Conservation (phyloP, 805 yeast genomes). For the Candida chauliodis region DNA sequence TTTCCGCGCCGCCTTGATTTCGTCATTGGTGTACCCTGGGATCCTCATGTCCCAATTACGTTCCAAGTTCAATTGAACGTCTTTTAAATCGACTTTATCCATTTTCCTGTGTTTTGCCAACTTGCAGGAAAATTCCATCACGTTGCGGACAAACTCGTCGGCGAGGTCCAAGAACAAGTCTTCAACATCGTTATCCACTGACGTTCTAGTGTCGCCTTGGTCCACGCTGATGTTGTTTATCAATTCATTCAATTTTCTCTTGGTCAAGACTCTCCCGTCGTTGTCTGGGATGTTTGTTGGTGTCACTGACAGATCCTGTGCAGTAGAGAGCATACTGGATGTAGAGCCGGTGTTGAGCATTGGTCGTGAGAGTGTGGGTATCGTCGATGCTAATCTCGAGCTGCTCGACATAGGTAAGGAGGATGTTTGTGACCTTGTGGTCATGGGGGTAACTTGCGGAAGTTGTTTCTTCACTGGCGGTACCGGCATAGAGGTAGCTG, state of each 20-base stretch:
- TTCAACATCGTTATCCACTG: conserved; percentile 92
- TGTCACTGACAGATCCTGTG: conserved; percentile 17
- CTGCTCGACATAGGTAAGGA: conserved; percentile 6
- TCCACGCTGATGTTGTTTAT: conserved; percentile 78
- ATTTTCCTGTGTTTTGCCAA: conserved; percentile 92
- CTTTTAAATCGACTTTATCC: conserved; percentile 81
- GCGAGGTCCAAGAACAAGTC: conserved; percentile 88
- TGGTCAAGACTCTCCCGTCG: conserved; percentile 79
- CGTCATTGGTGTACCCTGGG: conserved; percentile 92
- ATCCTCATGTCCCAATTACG: conserved; percentile 92
- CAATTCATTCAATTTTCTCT: conserved; percentile 83
- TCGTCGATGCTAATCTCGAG: not conserved
- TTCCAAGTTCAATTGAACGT: conserved; percentile 86
- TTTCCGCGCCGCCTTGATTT: conserved; percentile 71
- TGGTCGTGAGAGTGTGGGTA: conserved; percentile 1
- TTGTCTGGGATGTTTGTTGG: conserved; percentile 43
- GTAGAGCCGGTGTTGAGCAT: conserved; percentile 67
- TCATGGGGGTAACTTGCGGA: conserved; percentile 6
- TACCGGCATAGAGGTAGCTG: not conserved
- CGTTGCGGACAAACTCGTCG: conserved; percentile 89
- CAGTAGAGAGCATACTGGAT: conserved; percentile 42
- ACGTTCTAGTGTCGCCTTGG: conserved; percentile 87
- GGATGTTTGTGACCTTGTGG: conserved; percentile 6
- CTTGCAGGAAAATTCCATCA: conserved; percentile 89
- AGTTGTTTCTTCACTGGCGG: not conserved